A percentile compares a stretch with the other conserved stretches of the same genome.
These are phyloP conservation scores for Pestalotiopsis sp. DNA, from an alignment of 2,329 filamentous ascomycete genomes.

Conservation along the genomic window DNA sequence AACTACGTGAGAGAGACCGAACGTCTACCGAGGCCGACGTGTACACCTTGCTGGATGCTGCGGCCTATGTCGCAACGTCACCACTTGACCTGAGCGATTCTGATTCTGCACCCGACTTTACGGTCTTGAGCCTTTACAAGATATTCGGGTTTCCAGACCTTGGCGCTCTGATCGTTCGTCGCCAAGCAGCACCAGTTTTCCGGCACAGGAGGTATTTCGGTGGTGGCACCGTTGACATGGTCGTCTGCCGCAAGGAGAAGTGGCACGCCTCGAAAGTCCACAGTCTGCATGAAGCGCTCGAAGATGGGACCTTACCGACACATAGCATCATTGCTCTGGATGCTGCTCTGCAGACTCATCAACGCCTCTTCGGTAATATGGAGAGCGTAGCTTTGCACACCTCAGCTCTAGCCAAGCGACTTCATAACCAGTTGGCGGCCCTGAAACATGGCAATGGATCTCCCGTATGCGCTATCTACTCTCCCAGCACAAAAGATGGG, in stretches of 20 bases:
- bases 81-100: constrained; percentile 70
- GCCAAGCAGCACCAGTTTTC: constrained; percentile 67
- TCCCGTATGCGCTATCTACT: constrained; percentile 70
- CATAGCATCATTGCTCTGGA: constrained; percentile 87
- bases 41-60: constrained; percentile 82
- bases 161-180: constrained; percentile 81
- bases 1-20: constrained; percentile 40
- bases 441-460: constrained; percentile 72
- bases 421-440: constrained; percentile 60
- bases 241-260: constrained; percentile 73
- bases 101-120: constrained; percentile 76
- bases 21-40: constrained; percentile 31
- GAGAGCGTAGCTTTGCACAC: constrained; percentile 72
- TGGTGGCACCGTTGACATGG: constrained; percentile 91
- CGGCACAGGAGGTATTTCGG: constrained; percentile 80
- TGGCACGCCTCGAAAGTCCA: constrained; percentile 81
- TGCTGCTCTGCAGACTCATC: constrained; percentile 72
- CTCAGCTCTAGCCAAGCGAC: constrained; percentile 59
- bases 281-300: constrained; percentile 77
- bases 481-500: constrained; percentile 34
- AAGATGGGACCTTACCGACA: constrained; percentile 90
- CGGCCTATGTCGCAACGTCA: constrained; percentile 78
- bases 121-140: constrained; percentile 88
- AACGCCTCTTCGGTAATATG: constrained; percentile 73
- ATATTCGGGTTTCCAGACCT: constrained; percentile 97